Evolutionary conservation across 768 basidiomycete genomes (phyloP), one percentile per base, ranked within the genome.

Genomic region (Panellus pusillus): DNA sequence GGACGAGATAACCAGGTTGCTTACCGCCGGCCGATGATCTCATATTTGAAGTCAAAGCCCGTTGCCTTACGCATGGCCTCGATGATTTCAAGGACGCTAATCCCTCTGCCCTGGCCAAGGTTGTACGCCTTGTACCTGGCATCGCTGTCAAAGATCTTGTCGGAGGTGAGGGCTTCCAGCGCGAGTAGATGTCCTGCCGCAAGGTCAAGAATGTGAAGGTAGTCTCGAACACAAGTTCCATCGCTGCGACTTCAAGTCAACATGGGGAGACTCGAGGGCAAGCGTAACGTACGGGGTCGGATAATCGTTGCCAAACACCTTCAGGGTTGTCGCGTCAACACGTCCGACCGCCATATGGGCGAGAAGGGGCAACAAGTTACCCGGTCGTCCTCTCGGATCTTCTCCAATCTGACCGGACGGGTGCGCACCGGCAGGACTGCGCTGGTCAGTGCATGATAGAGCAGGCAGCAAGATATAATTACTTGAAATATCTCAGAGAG

Each of bases 401-500:
- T 99, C 97, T 18, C 97, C 97, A 49, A 99, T 95, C 55, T 77
- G 70, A 38, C 97, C 97, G 18, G 94, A 97, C 2, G 94, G 92
- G 70, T 98, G 96, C 1, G 96, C 95, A n/a, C 97, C 97, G 35
- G 93, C 97, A 58, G 97, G 97, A 70, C 93, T 96, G 54, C 50
- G 6, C 46, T 28, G 44, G 35, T 56, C 9, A 56, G 40, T 28
- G 44, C 7, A 19, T 31, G 24, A 35, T 29, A 27, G 8, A 0
- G 2, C n/a, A 39, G 18, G 29, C 24, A 24, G 32, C 17, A 27
- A 43, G 46, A 13, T 13, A 41, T 20, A 67, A 79, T 67, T 61
- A 91, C 89, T 99, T 99, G 89, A 99, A 99, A 73, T 98, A 99
- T 50, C 97, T 82, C 59, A 98, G 77, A 41, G 91, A 91, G 65